Conservation (phyloP, 2,329 filamentous ascomycete species). For the Aspergillus spinulosporus region DNA sequence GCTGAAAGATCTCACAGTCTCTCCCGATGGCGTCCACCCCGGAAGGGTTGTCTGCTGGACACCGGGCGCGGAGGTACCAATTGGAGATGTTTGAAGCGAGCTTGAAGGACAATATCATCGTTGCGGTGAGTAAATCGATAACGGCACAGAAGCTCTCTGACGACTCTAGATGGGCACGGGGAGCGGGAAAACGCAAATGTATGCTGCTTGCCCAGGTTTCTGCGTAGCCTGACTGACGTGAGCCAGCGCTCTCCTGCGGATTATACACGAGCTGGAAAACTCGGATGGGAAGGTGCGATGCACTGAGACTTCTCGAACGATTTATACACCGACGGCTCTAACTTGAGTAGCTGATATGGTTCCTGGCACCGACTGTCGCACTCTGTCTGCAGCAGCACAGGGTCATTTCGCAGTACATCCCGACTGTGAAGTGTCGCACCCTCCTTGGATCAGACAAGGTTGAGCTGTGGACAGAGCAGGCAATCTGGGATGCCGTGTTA, state of each 20-base stretch:
- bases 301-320: too few species aligned
- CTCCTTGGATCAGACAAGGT: constrained; percentile 69
- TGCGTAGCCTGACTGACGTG: not conserved
- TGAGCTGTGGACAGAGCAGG: constrained; percentile 69
- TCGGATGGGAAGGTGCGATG: constrained; percentile 52
- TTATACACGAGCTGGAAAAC: constrained; percentile 62
- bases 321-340: not conserved
- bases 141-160: not conserved
- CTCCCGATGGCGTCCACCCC: constrained; percentile 14
- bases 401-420: constrained; percentile 62
- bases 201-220: constrained; percentile 34
- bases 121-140: constrained; percentile 54
- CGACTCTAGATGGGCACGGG: constrained; percentile 71
- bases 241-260: constrained; percentile 65
- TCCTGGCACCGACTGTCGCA: constrained; percentile 68
- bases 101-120: constrained; percentile 68
- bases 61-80: constrained; percentile 62
- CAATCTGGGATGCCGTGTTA: constrained; percentile 68
- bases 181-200: constrained; percentile 77
- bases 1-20: not conserved
- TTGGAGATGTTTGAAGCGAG: constrained; percentile 73
- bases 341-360: constrained; percentile 61
- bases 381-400: constrained; percentile 67
- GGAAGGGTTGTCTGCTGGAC: constrained; percentile 10
- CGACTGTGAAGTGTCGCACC: constrained; percentile 57